phyloP scores from a whole-genome alignment of 805 yeast species.

The Yarrowia sp. region DNA sequence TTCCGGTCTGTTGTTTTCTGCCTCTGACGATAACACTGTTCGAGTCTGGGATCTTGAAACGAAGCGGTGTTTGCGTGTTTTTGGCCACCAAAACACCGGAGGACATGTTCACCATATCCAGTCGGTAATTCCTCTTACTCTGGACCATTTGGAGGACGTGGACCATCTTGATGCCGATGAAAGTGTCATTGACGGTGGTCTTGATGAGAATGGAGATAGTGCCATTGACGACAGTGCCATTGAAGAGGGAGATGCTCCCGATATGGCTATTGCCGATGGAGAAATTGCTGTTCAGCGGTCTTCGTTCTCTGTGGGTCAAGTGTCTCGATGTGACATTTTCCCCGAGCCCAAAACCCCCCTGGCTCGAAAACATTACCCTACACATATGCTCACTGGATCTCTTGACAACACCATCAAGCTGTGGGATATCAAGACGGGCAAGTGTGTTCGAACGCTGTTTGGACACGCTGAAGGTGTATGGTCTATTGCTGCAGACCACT shows the following conservation, averaged over 20 bases:
- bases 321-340: slow-evolving; percentile 2
- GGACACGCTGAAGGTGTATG: slow-evolving; percentile 99
- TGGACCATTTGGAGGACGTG: slow-evolving; percentile 36
- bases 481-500: slow-evolving; percentile 94
- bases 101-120: slow-evolving; percentile 96
- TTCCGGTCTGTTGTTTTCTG: slow-evolving; percentile 76
- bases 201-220: neutral
- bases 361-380: slow-evolving; percentile 48
- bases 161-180: slow-evolving; percentile 28
- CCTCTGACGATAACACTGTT: slow-evolving; percentile 88
- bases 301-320: slow-evolving; percentile 6
- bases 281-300: slow-evolving; percentile 5
- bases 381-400: slow-evolving; percentile 82
- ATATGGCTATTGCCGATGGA: slow-evolving; percentile 4
- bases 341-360: slow-evolving; percentile 4
- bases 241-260: neutral
- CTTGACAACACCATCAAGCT: slow-evolving; percentile 88
- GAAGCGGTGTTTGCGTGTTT: slow-evolving; percentile 73
- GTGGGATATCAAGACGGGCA: slow-evolving; percentile 86
- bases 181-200: slow-evolving; percentile 19
- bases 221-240: neutral
- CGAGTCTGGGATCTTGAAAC: slow-evolving; percentile 91
- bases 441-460: slow-evolving; percentile 88
- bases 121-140: slow-evolving; percentile 79
- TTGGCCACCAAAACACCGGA: slow-evolving; percentile 50